Percentiles rank a stretch among this genome's conserved stretches.
Conservation (phyloP, 1,284 basidiomycete species). For the Microbotryum silenes-acaulis region DNA sequence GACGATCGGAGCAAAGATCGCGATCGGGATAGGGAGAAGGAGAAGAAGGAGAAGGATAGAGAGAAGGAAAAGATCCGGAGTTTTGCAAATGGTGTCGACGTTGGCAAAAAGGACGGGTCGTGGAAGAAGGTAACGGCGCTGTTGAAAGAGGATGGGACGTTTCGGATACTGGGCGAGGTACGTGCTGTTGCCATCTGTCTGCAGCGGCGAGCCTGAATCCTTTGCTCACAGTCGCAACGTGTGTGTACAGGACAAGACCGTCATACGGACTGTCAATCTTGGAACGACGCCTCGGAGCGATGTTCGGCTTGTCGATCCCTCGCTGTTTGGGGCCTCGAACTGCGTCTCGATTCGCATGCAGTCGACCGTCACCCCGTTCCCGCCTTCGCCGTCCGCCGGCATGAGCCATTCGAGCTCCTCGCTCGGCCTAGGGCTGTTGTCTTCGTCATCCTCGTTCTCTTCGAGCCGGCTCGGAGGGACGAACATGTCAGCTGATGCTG, state of each 20-base stretch:
- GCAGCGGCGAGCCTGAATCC: background rate
- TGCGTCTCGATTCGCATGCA: constrained; percentile 23
- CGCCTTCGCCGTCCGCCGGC: constrained; percentile 9
- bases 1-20: constrained; percentile 6
- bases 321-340: constrained; percentile 32
- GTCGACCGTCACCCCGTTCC: background rate
- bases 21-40: constrained; percentile 9
- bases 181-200: background rate
- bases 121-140: constrained; percentile 21
- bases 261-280: constrained; percentile 23
- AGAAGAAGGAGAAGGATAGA: constrained; percentile 13
- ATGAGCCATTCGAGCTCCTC: background rate
- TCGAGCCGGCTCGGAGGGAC: constrained; percentile 2
- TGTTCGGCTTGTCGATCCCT: constrained; percentile 30
- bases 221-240: background rate
- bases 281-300: constrained; percentile 26
- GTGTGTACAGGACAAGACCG: constrained; percentile 17
- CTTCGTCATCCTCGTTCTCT: constrained; percentile 12
- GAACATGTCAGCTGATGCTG: background rate
- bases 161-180: constrained; percentile 26
- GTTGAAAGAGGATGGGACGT: constrained; percentile 26
- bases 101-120: constrained; percentile 10
- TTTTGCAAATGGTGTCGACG: background rate
- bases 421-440: constrained; percentile 1
- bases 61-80: constrained; percentile 1